These are phyloP conservation scores for Sphaerostilbella broomeana DNA, from an alignment of 2,329 filamentous ascomycete species.

Conservation along the genomic window DNA sequence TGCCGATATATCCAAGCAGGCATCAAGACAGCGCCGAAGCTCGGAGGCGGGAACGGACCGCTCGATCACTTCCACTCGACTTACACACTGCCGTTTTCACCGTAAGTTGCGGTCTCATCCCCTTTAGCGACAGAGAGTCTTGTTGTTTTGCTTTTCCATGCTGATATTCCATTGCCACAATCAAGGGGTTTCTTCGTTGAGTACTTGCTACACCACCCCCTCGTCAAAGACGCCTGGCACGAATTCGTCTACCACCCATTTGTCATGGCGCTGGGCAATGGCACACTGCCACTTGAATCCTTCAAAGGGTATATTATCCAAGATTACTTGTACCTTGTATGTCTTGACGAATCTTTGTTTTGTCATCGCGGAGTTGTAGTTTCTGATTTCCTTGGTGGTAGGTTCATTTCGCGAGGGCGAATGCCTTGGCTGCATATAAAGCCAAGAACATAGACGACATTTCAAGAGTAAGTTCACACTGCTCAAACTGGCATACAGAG, in stretches of 20 bases:
- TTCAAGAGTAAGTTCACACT: slow-evolving; percentile 47
- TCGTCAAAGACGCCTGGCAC: slow-evolving; percentile 69
- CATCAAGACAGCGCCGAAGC: slow-evolving; percentile 56
- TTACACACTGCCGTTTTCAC: slow-evolving; percentile 60
- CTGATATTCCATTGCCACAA: no score
- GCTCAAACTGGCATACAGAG: slow-evolving; percentile 1
- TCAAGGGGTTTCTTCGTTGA: slow-evolving; percentile 74
- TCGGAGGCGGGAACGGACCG: slow-evolving; percentile 64
- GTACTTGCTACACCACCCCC: slow-evolving; percentile 68
- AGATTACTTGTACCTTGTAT: slow-evolving; percentile 82
- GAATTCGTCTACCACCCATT: slow-evolving; percentile 77
- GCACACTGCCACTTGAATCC: slow-evolving; percentile 63
- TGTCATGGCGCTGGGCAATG: slow-evolving; percentile 67
- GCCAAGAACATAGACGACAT: slow-evolving; percentile 68
- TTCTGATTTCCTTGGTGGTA: no score
- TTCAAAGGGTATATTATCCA: slow-evolving; percentile 90
- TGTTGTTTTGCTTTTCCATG: no score
- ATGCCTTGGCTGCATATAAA: slow-evolving; percentile 81
- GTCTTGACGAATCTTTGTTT: slow-evolving; percentile 16
- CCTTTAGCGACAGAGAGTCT: no score
- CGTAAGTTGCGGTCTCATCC: no score
- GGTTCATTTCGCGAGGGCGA: slow-evolving; percentile 83
- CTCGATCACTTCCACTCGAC: slow-evolving; percentile 74
- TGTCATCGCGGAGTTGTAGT: no score
- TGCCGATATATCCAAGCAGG: slow-evolving; percentile 66